These are phyloP conservation scores for Pterocarpus macrocarpus DNA, from an alignment of 306 rosid genomes.

Conservation along the genomic window DNA sequence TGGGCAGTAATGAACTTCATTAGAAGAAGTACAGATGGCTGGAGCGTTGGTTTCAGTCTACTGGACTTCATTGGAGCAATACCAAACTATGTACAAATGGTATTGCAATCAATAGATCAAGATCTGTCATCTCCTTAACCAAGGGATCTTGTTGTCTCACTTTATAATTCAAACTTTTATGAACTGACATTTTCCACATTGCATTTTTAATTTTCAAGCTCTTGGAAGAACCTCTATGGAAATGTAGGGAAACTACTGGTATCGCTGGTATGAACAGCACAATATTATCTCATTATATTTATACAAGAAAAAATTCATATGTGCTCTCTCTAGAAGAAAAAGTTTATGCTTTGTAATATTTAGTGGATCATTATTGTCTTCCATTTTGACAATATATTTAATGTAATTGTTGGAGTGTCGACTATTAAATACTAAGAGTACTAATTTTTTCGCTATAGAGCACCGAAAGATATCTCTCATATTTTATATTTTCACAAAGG, in stretches of 20 bases:
- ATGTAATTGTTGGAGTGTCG: too few species aligned
- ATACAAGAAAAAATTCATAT: too few species aligned
- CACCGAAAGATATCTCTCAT: too few species aligned
- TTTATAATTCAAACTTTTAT: conserved; percentile 25
- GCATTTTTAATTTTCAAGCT: conserved; percentile 54
- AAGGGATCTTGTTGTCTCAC: neutral
- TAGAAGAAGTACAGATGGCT: conserved; percentile 69
- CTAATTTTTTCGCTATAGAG: too few species aligned
- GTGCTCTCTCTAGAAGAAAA: too few species aligned
- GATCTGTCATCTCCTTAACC: conserved; percentile 46
- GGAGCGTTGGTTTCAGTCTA: conserved; percentile 72
- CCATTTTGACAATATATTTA: too few species aligned
- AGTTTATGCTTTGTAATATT: too few species aligned
- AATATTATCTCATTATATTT: conserved; percentile 10
- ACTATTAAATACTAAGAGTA: too few species aligned
- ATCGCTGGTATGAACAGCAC: conserved; percentile 69
- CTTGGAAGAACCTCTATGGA: conserved; percentile 83
- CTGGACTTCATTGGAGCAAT: conserved; percentile 71
- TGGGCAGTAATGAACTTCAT: conserved; percentile 64
- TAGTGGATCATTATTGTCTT: too few species aligned
- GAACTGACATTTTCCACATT: conserved; percentile 23
- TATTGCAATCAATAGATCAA: conserved; percentile 80
- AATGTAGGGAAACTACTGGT: conserved; percentile 80
- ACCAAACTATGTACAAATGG: conserved; percentile 63
- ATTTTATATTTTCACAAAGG: too few species aligned